Conservation (phyloP, 2,329 filamentous ascomycete genomes). For the Fusarium tricinctum region DNA sequence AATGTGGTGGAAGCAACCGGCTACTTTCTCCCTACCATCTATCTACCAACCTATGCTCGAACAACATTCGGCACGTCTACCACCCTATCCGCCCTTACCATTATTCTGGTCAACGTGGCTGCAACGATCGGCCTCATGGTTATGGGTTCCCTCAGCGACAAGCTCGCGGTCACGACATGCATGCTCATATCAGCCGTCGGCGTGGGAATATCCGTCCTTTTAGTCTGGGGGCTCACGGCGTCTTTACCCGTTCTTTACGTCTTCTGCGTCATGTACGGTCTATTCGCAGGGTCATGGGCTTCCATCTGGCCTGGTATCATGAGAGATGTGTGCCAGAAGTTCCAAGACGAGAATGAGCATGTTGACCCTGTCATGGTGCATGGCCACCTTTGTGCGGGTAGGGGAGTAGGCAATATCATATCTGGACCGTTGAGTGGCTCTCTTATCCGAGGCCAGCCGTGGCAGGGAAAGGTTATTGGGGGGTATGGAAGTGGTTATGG, state of each 20-base stretch:
- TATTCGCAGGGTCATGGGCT: constrained; percentile 72
- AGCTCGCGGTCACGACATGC: constrained; percentile 62
- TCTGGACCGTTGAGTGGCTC: constrained; percentile 67
- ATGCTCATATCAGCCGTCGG: constrained; percentile 67
- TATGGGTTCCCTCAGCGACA: constrained; percentile 60
- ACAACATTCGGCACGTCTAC: constrained; percentile 60
- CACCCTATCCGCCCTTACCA: constrained; percentile 63
- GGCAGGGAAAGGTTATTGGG: constrained; percentile 55
- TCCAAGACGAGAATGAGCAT: constrained; percentile 19
- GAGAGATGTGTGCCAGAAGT: constrained; percentile 52
- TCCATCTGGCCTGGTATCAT: constrained; percentile 70
- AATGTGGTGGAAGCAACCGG: constrained; percentile 69
- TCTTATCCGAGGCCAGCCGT: constrained; percentile 60
- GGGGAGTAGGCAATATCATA: constrained; percentile 70
- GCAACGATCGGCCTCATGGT: constrained; percentile 66
- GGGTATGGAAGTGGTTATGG: constrained; percentile 68
- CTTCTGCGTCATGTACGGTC: constrained; percentile 73
- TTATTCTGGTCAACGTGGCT: constrained; percentile 69
- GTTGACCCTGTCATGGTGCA: constrained; percentile 65
- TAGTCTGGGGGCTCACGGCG: constrained; percentile 70
- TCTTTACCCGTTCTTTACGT: constrained; percentile 66
- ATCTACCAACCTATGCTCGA: constrained; percentile 67
- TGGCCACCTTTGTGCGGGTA: constrained; percentile 66
- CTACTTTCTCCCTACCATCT: constrained; percentile 72
- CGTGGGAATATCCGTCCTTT: constrained; percentile 65